Percentiles rank a stretch among this genome's conserved stretches.
Evolutionary conservation across 108 stramenopile species (phyloP).

Genomic region (Chaetoceros tenuissimus): DNA sequence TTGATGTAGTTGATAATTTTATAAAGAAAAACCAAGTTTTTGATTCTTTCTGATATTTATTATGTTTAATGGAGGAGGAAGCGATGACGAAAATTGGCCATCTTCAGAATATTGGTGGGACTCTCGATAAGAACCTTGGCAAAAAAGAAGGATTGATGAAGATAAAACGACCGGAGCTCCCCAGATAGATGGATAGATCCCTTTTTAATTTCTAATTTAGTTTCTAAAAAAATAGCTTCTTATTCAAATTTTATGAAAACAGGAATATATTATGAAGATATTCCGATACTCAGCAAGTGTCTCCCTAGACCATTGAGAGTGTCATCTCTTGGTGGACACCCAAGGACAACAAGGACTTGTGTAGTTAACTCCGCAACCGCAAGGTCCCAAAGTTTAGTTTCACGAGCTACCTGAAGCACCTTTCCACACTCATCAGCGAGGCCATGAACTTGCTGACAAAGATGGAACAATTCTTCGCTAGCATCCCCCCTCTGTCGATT

Average conservation of each 20-base stretch:
- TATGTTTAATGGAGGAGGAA: neutral
- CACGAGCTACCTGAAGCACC: slow-evolving; percentile 47
- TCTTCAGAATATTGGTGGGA: neutral
- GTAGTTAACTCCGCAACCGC: slow-evolving; percentile 72
- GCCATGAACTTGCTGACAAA: slow-evolving; percentile 42
- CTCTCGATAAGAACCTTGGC: neutral
- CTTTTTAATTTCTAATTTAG: neutral
- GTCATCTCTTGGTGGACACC: slow-evolving; percentile 55
- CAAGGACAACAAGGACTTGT: slow-evolving; percentile 56
- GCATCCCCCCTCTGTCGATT: slow-evolving; percentile 63
- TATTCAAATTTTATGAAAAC: neutral
- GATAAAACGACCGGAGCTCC: too few species aligned
- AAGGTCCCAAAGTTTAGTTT: slow-evolving; percentile 61
- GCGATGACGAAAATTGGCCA: neutral
- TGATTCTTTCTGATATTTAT: neutral
- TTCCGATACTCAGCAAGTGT: slow-evolving; percentile 53
- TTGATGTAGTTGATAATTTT: neutral
- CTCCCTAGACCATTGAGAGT: slow-evolving; percentile 50
- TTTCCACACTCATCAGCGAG: slow-evolving; percentile 51
- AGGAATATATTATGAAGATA: slow-evolving; percentile 32
- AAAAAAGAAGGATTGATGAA: neutral
- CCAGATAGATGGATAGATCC: too few species aligned
- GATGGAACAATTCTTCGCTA: slow-evolving; percentile 59
- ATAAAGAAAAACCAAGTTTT: neutral
- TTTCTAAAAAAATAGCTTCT: neutral